These are phyloP conservation scores for Colletotrichum musae DNA, from an alignment of 2,329 filamentous ascomycete genomes.

Conservation along the genomic window DNA sequence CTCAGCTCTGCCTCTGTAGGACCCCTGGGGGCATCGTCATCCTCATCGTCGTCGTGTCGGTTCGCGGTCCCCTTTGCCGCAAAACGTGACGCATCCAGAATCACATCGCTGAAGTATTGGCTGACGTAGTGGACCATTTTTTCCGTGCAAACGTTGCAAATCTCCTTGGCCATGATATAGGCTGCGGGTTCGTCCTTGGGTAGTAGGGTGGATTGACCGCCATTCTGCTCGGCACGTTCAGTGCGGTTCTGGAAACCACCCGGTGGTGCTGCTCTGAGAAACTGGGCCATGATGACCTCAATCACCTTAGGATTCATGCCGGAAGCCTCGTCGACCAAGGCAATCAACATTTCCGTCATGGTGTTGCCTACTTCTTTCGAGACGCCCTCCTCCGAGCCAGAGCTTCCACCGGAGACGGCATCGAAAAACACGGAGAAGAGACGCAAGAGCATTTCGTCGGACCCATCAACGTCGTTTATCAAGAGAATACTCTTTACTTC, in stretches of 20 bases:
- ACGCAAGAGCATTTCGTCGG: conserved; percentile 82
- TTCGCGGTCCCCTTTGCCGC: conserved; percentile 69
- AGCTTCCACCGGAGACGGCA: conserved; percentile 80
- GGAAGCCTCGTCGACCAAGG: conserved; percentile 87
- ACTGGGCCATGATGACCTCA: conserved; percentile 95
- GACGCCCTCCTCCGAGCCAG: conserved; percentile 85
- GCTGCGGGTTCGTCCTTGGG: conserved; percentile 91
- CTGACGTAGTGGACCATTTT: conserved; percentile 96
- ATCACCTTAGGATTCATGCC: conserved; percentile 86
- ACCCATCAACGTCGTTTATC: conserved; percentile 87
- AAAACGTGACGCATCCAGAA: conserved; percentile 84
- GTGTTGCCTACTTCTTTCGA: conserved; percentile 95
- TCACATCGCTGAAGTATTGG: conserved; percentile 97
- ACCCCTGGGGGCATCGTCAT: conserved; percentile 71
- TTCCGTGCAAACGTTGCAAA: conserved; percentile 90
- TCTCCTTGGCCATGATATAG: conserved; percentile 95
- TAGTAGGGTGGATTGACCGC: conserved; percentile 86
- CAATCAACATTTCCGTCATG: conserved; percentile 88
- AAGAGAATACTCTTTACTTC: conserved; percentile 96
- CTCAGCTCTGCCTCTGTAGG: conserved; percentile 88
- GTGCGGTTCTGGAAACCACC: conserved; percentile 67
- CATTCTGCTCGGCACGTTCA: conserved; percentile 71
- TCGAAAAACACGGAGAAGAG: conserved; percentile 95
- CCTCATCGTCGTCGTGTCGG: conserved; percentile 74
- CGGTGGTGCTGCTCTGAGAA: conserved; percentile 86